These are phyloP conservation scores for Poterioochromonas sp. DNA, from an alignment of 352 stramenopile species.

Conservation along the genomic window DNA sequence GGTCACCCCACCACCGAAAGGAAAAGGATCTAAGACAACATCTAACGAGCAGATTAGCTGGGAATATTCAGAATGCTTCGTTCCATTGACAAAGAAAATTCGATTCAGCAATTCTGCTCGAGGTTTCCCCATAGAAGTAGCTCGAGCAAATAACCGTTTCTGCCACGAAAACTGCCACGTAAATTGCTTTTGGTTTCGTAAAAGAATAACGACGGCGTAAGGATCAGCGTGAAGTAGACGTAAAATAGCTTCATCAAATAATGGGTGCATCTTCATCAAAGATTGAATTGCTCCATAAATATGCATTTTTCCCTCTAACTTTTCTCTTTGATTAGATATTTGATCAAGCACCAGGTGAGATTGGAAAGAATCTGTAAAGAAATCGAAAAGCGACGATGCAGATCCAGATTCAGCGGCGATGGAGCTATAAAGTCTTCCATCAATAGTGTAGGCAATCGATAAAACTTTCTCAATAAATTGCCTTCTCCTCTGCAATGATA, in stretches of 20 bases:
- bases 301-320: background rate
- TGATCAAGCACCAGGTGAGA: no score
- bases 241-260: conserved; percentile 37
- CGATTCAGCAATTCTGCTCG: background rate
- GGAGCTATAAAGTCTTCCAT: no score
- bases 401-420: no score
- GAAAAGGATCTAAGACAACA: conserved; percentile 66
- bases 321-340: no score
- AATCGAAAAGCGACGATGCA: no score
- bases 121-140: background rate
- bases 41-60: conserved; percentile 44
- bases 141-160: background rate
- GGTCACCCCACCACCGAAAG: conserved; percentile 68
- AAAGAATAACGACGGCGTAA: background rate
- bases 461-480: no score
- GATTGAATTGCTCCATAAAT: conserved; percentile 31
- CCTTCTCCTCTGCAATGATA: no score
- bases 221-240: conserved; percentile 12
- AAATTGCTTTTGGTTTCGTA: background rate
- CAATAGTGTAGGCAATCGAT: no score
- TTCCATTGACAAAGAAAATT: background rate
- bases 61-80: background rate
- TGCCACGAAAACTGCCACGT: background rate
- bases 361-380: no score
- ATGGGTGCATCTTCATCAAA: conserved; percentile 43